Evolutionary conservation across 345 rosid species (phyloP).

Genomic region (Mercurialis annua): DNA sequence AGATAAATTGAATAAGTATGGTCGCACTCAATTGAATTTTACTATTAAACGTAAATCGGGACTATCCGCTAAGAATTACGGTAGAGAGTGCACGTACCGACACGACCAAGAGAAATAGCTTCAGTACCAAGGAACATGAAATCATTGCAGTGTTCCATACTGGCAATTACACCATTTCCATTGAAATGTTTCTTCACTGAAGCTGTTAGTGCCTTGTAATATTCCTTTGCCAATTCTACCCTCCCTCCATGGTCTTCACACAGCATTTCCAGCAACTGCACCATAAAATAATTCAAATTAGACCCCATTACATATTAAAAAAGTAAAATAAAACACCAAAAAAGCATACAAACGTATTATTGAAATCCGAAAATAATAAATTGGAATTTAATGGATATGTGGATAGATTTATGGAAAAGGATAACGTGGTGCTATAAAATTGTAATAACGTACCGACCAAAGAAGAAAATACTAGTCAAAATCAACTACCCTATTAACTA

Average conservation of each 20-base stretch:
- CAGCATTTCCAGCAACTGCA: constrained; percentile 78
- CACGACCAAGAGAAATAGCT: constrained; percentile 93
- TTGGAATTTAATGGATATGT: too few species aligned
- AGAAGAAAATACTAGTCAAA: not conserved
- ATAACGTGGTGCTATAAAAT: not conserved
- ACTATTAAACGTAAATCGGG: too few species aligned
- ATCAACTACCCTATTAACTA: too few species aligned
- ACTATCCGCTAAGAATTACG: too few species aligned
- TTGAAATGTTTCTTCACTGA: constrained; percentile 81
- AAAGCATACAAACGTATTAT: too few species aligned
- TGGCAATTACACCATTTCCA: constrained; percentile 94
- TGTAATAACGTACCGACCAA: constrained; percentile 41
- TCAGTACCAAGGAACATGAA: constrained; percentile 98
- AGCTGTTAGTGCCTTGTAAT: constrained; percentile 68
- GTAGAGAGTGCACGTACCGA: constrained; percentile 46
- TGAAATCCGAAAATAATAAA: too few species aligned
- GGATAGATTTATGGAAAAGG: not conserved
- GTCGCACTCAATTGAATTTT: too few species aligned
- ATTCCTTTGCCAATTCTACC: constrained; percentile 83
- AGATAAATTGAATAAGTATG: too few species aligned
- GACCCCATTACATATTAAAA: too few species aligned
- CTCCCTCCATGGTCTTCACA: constrained; percentile 88
- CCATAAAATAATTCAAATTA: too few species aligned
- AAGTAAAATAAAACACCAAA: too few species aligned
- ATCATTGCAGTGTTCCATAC: constrained; percentile 98